Percentiles rank a stretch among this genome's conserved stretches.
phyloP scores from a whole-genome alignment of 192 early-diverging fungal species.

The Lobosporangium transversale region DNA sequence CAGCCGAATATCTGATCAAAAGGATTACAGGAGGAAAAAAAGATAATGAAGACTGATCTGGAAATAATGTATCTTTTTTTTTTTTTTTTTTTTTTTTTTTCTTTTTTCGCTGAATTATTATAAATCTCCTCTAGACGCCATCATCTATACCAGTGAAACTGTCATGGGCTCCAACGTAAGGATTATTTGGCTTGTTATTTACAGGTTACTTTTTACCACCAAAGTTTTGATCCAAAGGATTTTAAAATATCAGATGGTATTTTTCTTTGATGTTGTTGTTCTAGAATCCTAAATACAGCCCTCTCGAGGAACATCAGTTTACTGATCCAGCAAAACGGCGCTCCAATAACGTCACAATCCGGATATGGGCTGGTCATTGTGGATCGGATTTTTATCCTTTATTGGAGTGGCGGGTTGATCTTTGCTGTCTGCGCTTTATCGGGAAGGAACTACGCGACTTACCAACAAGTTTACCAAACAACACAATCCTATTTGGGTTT shows the following conservation, averaged over 20 bases:
- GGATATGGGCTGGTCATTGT: slow-evolving; percentile 40
- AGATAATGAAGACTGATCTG: no score
- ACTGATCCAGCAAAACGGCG: slow-evolving; percentile 16
- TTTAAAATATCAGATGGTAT: no score
- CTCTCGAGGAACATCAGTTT: slow-evolving; percentile 36
- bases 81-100: no score
- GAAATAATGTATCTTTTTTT: no score
- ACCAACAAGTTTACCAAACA: slow-evolving; percentile 50
- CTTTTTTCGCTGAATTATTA: no score
- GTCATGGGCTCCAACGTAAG: slow-evolving; percentile 40
- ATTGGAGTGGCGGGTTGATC: slow-evolving; percentile 61
- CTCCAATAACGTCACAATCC: slow-evolving; percentile 10
- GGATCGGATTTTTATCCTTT: slow-evolving; percentile 33
- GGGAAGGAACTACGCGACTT: slow-evolving; percentile 55
- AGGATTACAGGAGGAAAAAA: no score
- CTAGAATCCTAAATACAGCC: slow-evolving; percentile 45
- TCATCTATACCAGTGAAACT: slow-evolving; percentile 55
- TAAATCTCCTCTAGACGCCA: slow-evolving; percentile 31
- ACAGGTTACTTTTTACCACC: no score
- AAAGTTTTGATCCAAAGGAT: no score
- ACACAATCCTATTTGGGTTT: slow-evolving; percentile 58
- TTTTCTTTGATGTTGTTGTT: neutral
- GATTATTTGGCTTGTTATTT: neutral
- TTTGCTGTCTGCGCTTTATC: slow-evolving; percentile 54
- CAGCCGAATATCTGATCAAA: no score